Evolutionary conservation across 2,329 filamentous ascomycete genomes (phyloP).

Genomic region (Mariannaea sp.): DNA sequence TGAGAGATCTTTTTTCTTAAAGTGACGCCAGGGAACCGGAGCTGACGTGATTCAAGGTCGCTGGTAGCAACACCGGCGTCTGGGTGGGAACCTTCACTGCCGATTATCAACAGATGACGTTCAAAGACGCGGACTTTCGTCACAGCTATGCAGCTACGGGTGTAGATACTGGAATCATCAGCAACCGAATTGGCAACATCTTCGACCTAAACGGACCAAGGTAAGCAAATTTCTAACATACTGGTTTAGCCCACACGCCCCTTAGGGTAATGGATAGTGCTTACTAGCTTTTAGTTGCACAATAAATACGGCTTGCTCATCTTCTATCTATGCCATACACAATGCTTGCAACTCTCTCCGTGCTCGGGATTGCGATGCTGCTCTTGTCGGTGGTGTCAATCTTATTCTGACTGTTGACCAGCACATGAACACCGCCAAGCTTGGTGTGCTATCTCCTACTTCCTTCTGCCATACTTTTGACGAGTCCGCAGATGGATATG

Average conservation of each 20-base stretch:
- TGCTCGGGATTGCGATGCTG: slow-evolving; percentile 39
- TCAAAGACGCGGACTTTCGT: not conserved
- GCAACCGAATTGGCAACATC: slow-evolving; percentile 42
- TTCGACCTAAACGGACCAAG: slow-evolving; percentile 45
- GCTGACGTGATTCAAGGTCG: no score
- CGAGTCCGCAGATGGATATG: slow-evolving; percentile 42
- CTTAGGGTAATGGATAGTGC: no score
- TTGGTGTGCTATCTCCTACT: slow-evolving; percentile 27
- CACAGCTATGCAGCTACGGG: slow-evolving; percentile 1
- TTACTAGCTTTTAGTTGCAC: not conserved
- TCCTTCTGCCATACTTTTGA: slow-evolving; percentile 43
- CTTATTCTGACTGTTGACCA: slow-evolving; percentile 37
- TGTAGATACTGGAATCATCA: not conserved
- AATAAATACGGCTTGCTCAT: slow-evolving; percentile 44
- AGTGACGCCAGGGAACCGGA: no score
- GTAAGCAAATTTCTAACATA: slow-evolving; percentile 28
- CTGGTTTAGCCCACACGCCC: no score
- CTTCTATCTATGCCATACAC: slow-evolving; percentile 37
- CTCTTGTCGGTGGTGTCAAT: slow-evolving; percentile 45
- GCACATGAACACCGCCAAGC: slow-evolving; percentile 27
- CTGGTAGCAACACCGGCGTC: not conserved
- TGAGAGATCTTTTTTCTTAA: no score
- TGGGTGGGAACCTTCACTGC: not conserved
- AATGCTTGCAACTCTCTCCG: slow-evolving; percentile 36
- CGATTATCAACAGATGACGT: not conserved